A percentile compares a stretch with the other conserved stretches of the same genome.
These are phyloP conservation scores for Zygosaccharomyces rouxii DNA, from an alignment of 805 yeast genomes.

Conservation along the genomic window DNA sequence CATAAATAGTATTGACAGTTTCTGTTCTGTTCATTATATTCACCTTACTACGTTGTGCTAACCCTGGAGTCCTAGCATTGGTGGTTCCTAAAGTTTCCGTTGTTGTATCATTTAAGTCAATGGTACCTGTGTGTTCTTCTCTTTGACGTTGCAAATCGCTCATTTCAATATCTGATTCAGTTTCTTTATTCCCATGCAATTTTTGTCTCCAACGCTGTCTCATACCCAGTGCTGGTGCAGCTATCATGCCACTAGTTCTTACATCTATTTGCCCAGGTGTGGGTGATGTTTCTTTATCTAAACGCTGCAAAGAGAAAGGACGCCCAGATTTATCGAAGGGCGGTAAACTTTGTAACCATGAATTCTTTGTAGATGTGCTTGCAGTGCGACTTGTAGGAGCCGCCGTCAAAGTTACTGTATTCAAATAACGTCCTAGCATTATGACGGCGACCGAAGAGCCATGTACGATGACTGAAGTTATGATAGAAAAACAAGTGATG, in stretches of 20 bases:
- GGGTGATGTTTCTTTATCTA: slow-evolving; percentile 57
- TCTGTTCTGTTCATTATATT: slow-evolving; percentile 5
- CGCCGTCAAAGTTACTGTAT: slow-evolving; percentile 89
- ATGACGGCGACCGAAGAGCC: slow-evolving; percentile 82
- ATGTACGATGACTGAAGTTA: slow-evolving; percentile 83
- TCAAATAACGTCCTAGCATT: slow-evolving; percentile 76
- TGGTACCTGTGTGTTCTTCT: slow-evolving; percentile 41
- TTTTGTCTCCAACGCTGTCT: slow-evolving; percentile 41
- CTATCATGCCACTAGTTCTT: slow-evolving; percentile 61
- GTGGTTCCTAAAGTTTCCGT: slow-evolving; percentile 14
- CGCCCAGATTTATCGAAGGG: slow-evolving; percentile 61
- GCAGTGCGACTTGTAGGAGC: slow-evolving; percentile 70
- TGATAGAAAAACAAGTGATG: slow-evolving; percentile 69
- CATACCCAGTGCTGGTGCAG: slow-evolving; percentile 72
- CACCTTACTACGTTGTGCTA: background rate
- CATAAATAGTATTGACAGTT: slow-evolving; percentile 11
- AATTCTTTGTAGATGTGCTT: slow-evolving; percentile 48
- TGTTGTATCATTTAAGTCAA: slow-evolving; percentile 35
- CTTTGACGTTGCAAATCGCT: slow-evolving; percentile 36
- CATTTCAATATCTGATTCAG: slow-evolving; percentile 18
- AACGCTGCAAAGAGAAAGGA: slow-evolving; percentile 73
- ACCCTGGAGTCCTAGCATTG: background rate
- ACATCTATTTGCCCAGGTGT: slow-evolving; percentile 35
- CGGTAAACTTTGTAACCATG: slow-evolving; percentile 85
- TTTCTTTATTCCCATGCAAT: slow-evolving; percentile 33